Base-by-base conservation (phyloP, 257 asterid species). In the Fraxinus quadrangulata region DNA sequence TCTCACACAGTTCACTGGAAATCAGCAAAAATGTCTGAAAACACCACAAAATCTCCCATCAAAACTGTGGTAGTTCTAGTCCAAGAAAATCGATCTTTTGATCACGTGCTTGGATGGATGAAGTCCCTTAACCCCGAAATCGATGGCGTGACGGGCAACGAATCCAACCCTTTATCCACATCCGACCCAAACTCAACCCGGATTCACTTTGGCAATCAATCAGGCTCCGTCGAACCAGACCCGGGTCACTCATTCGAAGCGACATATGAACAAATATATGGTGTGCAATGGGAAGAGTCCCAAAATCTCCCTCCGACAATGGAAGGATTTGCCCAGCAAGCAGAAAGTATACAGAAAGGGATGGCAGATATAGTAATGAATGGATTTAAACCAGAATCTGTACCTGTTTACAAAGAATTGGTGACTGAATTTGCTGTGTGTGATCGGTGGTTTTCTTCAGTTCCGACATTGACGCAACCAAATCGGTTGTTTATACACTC, bases 401-500 rank as follows among this genome's bases (percentile, higher is more conserved):
- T 91, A 2, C 86, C 92, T 69, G 88, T 90, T 65, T 91, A 83
- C 71, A 72, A 54, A 81, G 93, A 87, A 81, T 67, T 91, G 26
- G 90, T 86, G 47, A 26, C 83, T 71, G 93, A 90, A 81, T 91
- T 90, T 77, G 95, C 90, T 8, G 92, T 91, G 10, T 91, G 95
- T 73, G 95, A 90, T 51, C 83, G 94, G 81, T 92, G 96, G 97
- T 90, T 90, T 69, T 91, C 94, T 59, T 42, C 97, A 28, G 82
- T 90, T 76, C 97, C 96, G 67, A 89, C 97, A 14, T 89, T 91
- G 17, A 90, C 96, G 28, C 97, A 92, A 85, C 97, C 97, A 28
- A 92, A 92, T 33, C 61, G 97, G 88, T 56, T 89, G 82, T 92
- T 80, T 68, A 90, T 90, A 21, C 96, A 90, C 75, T 89, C 94